Conservation (phyloP, 2,329 filamentous ascomycete genomes). For the Stemphylium vesicarium region DNA sequence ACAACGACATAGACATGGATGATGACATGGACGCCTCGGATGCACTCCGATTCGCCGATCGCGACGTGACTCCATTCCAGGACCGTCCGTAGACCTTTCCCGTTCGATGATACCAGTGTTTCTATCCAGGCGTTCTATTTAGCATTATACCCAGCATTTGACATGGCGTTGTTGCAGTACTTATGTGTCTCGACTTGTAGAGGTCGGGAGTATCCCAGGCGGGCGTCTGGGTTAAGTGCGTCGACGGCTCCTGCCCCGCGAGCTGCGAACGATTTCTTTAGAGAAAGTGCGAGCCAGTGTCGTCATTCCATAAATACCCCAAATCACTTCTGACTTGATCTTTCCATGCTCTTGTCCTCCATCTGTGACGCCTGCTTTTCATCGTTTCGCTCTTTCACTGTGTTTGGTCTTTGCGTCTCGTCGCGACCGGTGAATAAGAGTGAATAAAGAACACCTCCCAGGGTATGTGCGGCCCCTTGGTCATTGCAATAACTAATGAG, state of each 20-base stretch:
- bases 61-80: conserved; percentile 17
- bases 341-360: no score
- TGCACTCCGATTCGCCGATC: conserved; percentile 37
- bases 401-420: no score
- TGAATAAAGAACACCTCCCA: no score
- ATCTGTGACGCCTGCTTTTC: no score
- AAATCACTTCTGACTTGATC: no score
- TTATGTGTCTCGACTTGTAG: background rate
- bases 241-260: background rate
- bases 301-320: no score
- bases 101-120: background rate
- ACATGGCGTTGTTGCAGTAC: conserved; percentile 11
- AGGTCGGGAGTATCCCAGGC: background rate
- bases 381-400: no score
- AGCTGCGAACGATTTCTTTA: no score
- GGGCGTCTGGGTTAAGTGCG: background rate
- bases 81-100: conserved; percentile 4
- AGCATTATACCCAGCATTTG: conserved; percentile 30
- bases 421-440: no score
- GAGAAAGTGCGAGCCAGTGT: no score
- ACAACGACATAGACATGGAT: conserved; percentile 45
- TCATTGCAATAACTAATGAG: background rate
- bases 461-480: background rate
- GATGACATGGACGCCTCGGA: conserved; percentile 35
- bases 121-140: conserved; percentile 12